Percentiles rank a stretch among this genome's conserved stretches.
These are phyloP conservation scores for Santalum album DNA, from an alignment of 164 flowering plant species.

Conservation along the genomic window DNA sequence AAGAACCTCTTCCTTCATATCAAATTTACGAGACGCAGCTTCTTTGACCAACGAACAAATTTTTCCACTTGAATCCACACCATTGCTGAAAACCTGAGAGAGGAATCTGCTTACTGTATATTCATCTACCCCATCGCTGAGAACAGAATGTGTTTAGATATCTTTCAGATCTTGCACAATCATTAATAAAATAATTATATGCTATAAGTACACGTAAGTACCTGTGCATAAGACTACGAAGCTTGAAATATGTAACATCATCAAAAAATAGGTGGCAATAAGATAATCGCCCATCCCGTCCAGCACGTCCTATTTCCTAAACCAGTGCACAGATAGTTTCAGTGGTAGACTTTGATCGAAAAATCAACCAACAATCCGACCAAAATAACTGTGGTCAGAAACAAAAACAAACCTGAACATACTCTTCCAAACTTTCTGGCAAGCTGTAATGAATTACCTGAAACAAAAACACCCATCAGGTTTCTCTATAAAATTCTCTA, in stretches of 20 bases:
- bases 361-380: background rate
- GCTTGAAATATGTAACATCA: slow-evolving; percentile 59
- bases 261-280: slow-evolving; percentile 81
- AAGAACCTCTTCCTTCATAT: slow-evolving; percentile 93
- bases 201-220: slow-evolving; percentile 9
- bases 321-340: slow-evolving; percentile 8
- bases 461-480: slow-evolving; percentile 7
- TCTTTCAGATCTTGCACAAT: slow-evolving; percentile 3
- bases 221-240: slow-evolving; percentile 82
- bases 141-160: slow-evolving; percentile 8
- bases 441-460: slow-evolving; percentile 93
- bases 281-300: slow-evolving; percentile 85
- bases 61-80: slow-evolving; percentile 26
- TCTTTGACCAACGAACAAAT: slow-evolving; percentile 61
- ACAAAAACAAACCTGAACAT: slow-evolving; percentile 68
- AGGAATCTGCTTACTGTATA: slow-evolving; percentile 71
- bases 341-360: slow-evolving; percentile 1
- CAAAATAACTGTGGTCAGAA: background rate
- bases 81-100: slow-evolving; percentile 43
- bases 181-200: too few relatives aligned
- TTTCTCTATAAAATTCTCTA: background rate
- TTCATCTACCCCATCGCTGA: slow-evolving; percentile 96
- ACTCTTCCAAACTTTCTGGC: slow-evolving; percentile 97
- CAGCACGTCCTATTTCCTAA: slow-evolving; percentile 96
- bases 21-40: slow-evolving; percentile 67